Conservation (phyloP, 176 grass and related monocot species). For the Zoysia japonica region DNA sequence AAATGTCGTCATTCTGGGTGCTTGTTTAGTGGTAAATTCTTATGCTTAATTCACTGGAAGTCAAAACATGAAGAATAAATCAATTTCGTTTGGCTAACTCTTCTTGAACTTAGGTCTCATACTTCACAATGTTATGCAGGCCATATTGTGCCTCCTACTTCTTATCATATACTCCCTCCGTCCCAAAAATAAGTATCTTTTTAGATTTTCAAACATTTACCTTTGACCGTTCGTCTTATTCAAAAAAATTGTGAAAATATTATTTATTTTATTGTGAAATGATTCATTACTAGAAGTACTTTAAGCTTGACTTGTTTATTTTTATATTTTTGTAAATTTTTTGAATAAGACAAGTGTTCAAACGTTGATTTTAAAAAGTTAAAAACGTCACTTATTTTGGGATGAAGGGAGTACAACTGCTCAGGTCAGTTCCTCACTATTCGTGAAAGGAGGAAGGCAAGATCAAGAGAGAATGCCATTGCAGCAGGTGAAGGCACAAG, state of each 20-base stretch:
- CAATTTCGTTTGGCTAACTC: neutral
- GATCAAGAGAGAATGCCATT: conserved; percentile 73
- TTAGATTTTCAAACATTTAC: too few species aligned
- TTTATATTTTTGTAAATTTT: too few species aligned
- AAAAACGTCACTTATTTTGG: too few species aligned
- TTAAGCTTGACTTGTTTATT: too few species aligned
- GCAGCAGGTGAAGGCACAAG: conserved; percentile 65
- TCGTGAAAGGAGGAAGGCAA: conserved; percentile 67
- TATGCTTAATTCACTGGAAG: neutral
- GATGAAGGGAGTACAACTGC: conserved; percentile 47
- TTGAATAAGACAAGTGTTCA: too few species aligned
- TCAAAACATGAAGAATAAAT: neutral
- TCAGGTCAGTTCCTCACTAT: conserved; percentile 72
- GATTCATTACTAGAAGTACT: too few species aligned
- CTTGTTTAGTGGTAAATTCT: conserved; percentile 64
- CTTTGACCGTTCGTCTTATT: too few species aligned
- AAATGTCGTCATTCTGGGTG: conserved; percentile 42
- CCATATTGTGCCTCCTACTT: conserved; percentile 57
- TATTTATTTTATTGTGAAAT: too few species aligned
- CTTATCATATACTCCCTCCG: conserved; percentile 53
- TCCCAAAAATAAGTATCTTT: too few species aligned
- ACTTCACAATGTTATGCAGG: conserved; percentile 44
- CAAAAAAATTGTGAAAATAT: too few species aligned
- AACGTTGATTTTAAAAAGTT: too few species aligned
- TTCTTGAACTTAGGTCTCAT: neutral